Evolutionary conservation across 352 stramenopile genomes (phyloP).

Genomic region (Globisporangium recalcitrans): DNA sequence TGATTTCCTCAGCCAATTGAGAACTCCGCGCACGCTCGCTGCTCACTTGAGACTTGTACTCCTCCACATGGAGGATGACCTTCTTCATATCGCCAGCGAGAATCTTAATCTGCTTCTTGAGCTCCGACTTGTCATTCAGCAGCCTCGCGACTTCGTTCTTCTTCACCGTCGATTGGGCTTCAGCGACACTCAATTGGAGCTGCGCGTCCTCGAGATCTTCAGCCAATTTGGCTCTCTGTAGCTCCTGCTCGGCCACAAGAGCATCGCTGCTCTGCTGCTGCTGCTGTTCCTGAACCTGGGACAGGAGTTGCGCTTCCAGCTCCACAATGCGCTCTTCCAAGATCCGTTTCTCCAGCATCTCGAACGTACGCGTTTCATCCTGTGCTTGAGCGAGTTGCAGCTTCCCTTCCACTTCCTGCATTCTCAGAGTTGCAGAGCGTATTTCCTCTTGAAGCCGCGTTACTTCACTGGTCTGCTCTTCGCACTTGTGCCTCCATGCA

Average conservation of each 20-base stretch:
- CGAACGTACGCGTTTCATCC: constrained; percentile 20
- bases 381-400: constrained; percentile 16
- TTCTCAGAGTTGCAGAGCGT: constrained; percentile 17
- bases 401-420: constrained; percentile 28
- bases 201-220: constrained; percentile 8
- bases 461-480: constrained; percentile 14
- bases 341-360: constrained; percentile 19
- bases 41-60: neutral
- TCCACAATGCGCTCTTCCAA: constrained; percentile 23
- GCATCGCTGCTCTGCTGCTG: constrained; percentile 8
- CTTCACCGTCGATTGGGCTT: constrained; percentile 24
- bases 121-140: constrained; percentile 26
- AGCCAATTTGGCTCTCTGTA: constrained; percentile 11
- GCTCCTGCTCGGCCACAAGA: constrained; percentile 6
- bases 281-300: constrained; percentile 6
- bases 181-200: constrained; percentile 12
- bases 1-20: neutral
- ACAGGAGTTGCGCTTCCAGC: constrained; percentile 27
- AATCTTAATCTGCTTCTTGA: constrained; percentile 25
- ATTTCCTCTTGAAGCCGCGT: constrained; percentile 26
- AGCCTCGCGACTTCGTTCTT: constrained; percentile 27
- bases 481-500: constrained; percentile 16
- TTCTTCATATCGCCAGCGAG: constrained; percentile 4
- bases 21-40: neutral
- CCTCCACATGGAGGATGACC: neutral